phyloP scores from a whole-genome alignment of 176 grass and related monocot species.

The Pontederia crassipes region DNA sequence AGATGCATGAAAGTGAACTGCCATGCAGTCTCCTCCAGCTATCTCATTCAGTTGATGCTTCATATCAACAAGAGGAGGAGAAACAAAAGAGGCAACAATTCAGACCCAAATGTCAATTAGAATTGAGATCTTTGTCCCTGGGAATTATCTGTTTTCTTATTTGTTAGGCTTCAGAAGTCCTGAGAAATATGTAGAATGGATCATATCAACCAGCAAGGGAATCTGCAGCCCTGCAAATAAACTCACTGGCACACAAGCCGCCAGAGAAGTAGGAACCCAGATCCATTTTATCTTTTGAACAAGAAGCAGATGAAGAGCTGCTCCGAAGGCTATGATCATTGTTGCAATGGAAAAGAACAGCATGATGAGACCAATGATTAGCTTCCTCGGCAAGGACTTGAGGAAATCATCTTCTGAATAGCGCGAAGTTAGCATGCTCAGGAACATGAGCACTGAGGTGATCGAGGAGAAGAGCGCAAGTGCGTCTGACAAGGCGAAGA shows the following conservation, averaged over 20 bases:
- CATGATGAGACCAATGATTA: conserved; percentile 2
- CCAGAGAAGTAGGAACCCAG: not conserved
- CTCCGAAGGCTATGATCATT: conserved; percentile 11
- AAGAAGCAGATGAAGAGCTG: not conserved
- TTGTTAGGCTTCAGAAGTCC: conserved; percentile 1
- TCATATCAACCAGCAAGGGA: conserved; percentile 9
- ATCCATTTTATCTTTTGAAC: conserved; percentile 1
- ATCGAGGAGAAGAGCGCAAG: not conserved
- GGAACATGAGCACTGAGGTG: conserved; percentile 10
- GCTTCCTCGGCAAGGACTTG: conserved; percentile 1
- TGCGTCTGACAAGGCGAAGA: conserved; percentile 12
- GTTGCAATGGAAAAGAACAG: conserved; percentile 6
- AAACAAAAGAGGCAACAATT: no score
- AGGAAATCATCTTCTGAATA: conserved; percentile 18
- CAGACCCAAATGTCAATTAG: no score
- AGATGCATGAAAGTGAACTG: no score
- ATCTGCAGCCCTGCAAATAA: conserved; percentile 3
- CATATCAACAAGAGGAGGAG: no score
- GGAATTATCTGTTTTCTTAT: no score
- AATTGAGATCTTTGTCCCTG: no score
- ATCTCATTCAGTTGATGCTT: no score
- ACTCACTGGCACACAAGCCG: conserved; percentile 5
- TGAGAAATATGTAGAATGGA: not conserved
- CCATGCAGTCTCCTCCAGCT: no score
- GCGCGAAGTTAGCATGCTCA: conserved; percentile 5